These are phyloP conservation scores for Fusarium continuum DNA, from an alignment of 2,329 filamentous ascomycete genomes.

Conservation along the genomic window DNA sequence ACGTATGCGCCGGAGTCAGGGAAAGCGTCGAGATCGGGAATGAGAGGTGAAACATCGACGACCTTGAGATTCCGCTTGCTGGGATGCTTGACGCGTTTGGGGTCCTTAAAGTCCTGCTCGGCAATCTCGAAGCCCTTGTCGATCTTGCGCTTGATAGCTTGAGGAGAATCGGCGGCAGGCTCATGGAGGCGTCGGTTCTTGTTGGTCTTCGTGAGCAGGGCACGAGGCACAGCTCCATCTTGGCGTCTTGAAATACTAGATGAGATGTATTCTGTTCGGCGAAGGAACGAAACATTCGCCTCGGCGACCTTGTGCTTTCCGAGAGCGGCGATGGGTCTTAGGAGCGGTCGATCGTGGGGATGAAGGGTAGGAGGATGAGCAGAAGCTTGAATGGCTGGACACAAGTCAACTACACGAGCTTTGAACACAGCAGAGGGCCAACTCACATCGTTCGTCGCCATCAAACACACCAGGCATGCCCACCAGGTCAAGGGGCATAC, in stretches of 20 bases:
- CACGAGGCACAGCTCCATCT: slow-evolving; percentile 56
- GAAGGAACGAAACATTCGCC: slow-evolving; percentile 88
- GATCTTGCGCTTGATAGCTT: slow-evolving; percentile 74
- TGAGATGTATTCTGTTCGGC: slow-evolving; percentile 94
- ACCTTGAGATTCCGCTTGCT: slow-evolving; percentile 66
- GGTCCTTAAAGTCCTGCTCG: slow-evolving; percentile 63
- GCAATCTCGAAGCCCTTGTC: slow-evolving; percentile 68
- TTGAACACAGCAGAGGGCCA: neutral
- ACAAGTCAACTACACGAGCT: slow-evolving; percentile 14
- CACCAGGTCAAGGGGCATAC: slow-evolving; percentile 95
- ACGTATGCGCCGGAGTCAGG: slow-evolving; percentile 75
- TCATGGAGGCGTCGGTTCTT: slow-evolving; percentile 60
- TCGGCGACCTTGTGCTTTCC: slow-evolving; percentile 83
- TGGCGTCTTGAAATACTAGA: slow-evolving; percentile 62
- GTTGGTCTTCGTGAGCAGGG: slow-evolving; percentile 48
- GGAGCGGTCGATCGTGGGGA: slow-evolving; percentile 82
- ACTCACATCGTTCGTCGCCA: slow-evolving; percentile 87
- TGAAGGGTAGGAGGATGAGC: slow-evolving; percentile 76
- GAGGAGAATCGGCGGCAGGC: slow-evolving; percentile 68
- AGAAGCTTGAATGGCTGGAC: slow-evolving; percentile 80
- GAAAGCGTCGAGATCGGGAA: slow-evolving; percentile 74
- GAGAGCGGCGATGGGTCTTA: slow-evolving; percentile 83
- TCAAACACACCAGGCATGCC: slow-evolving; percentile 96
- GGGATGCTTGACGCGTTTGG: slow-evolving; percentile 64
- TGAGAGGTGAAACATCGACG: slow-evolving; percentile 67